Base-by-base conservation (phyloP, 805 yeast genomes). In the Starmerella apicola region DNA sequence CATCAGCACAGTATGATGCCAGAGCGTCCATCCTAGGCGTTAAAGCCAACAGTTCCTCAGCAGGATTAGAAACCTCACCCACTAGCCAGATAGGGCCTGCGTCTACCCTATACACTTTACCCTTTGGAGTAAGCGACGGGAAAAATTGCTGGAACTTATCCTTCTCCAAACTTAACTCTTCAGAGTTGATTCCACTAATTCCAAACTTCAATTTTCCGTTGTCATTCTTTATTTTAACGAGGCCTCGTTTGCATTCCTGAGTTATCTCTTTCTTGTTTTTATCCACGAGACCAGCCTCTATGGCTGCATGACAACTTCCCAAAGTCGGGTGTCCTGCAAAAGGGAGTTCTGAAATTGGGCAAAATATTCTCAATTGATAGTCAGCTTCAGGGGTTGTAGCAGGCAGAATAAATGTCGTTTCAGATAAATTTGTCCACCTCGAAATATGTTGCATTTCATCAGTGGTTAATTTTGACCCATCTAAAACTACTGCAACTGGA, bases 251-350 rank as follows among this genome's bases (percentile, higher is more conserved):
- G 32, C 55, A 50, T 21, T 51, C 46, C 32, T 50, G 53, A 9
- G 41, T 25, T 2, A 46, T 15, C 3, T 13, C 9, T 9, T 57
- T 52, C 35, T 37, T 41, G 10, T 37, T 28, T 5, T 7, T 5
- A 5, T 25, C 31, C 16, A 43, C 23, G 5, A 44, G n/a, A 1
- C 46, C 46, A 3, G 44, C 34, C 27, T 38, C 46, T 1, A 42
- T 20, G 12, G 49, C 28, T 0, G 51, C 51, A n/a, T 37, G 35
- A 2, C 47, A 43, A 1, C 53, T 48, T 6, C 79, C 80, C 24
- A 74, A 48, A 0, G 77, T 74, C 3, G 80, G 81, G 48, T 74
- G 80, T 5, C 81, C 80, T 1, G 81, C 79, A 59, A 74, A 74
- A 6, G 76, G 76, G 19, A 74, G 51, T 48, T 74, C 79, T 3